Percentiles rank a stretch among this genome's conserved stretches.
Conservation (phyloP, 2,329 filamentous ascomycete species). For the Pseudogymnoascus sp. region DNA sequence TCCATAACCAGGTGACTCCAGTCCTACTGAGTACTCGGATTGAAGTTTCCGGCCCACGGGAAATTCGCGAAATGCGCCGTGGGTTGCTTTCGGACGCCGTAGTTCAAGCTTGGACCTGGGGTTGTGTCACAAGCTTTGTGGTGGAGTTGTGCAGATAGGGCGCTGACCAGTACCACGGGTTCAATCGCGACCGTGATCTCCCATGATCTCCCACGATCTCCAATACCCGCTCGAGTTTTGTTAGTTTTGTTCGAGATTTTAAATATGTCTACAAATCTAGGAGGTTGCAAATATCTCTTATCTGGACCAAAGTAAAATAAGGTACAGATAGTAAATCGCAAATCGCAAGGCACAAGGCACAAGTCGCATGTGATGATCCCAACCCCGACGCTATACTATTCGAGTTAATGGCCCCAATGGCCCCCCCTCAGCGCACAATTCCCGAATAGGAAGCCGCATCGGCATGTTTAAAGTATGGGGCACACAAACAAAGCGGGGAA, state of each 20-base stretch:
- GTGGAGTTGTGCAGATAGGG: not conserved
- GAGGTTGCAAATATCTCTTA: not conserved
- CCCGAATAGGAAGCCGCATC: conserved; percentile 5
- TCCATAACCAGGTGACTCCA: not conserved
- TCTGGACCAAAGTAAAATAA: not conserved
- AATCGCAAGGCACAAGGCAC: not conserved
- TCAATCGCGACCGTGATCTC: not conserved
- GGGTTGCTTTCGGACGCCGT: not conserved
- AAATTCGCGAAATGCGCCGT: not conserved
- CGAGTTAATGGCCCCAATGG: too few species aligned
- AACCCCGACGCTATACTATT: not conserved
- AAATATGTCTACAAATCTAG: not conserved
- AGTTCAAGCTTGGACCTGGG: not conserved
- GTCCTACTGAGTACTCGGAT: not conserved
- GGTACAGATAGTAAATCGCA: too few species aligned
- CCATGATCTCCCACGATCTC: not conserved
- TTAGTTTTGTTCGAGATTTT: not conserved
- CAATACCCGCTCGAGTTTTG: not conserved
- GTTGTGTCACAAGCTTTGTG: conserved; percentile 5
- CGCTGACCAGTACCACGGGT: not conserved
- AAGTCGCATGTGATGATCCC: not conserved
- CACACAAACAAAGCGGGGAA: not conserved
- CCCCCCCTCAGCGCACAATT: not conserved
- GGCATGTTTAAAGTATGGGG: conserved; percentile 8
- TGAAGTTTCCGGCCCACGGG: not conserved